These are phyloP conservation scores for Rhizoctonia solani DNA, from an alignment of 1,284 basidiomycete species.

Conservation along the genomic window DNA sequence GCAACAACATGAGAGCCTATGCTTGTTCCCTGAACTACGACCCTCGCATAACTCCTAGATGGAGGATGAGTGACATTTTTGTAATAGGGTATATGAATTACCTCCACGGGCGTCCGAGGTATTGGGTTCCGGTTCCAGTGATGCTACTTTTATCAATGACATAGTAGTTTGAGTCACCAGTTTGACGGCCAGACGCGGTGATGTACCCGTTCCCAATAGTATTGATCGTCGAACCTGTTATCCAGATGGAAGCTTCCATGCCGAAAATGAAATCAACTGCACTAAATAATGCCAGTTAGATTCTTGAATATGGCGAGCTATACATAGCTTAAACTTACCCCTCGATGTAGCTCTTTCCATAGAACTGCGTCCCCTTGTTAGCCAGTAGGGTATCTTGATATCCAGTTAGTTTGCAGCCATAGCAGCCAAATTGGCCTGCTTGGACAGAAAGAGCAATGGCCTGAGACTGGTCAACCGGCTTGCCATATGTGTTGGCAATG, in stretches of 20 bases:
- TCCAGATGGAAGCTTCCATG: constrained; percentile 29
- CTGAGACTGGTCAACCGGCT: constrained; percentile 36
- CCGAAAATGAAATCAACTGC: constrained; percentile 23
- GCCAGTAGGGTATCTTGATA: constrained; percentile 41
- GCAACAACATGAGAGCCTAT: constrained; percentile 35
- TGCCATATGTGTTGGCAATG: constrained; percentile 40
- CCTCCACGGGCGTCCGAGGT: constrained; percentile 36
- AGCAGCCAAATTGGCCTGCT: constrained; percentile 37
- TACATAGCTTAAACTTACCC: constrained; percentile 28
- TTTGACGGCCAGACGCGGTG: constrained; percentile 38
- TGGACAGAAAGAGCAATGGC: constrained; percentile 40
- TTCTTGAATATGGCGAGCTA: background rate
- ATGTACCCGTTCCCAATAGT: constrained; percentile 39
- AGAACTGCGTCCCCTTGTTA: constrained; percentile 39
- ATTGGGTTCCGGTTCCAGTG: constrained; percentile 17
- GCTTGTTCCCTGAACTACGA: background rate
- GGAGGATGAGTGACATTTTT: constrained; percentile 9
- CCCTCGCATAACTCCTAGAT: too few relatives aligned
- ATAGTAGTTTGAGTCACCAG: constrained; percentile 39
- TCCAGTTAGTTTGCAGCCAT: constrained; percentile 39
- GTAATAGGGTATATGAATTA: constrained; percentile 21
- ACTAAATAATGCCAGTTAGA: background rate
- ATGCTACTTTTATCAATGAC: constrained; percentile 35
- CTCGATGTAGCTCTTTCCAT: constrained; percentile 37
- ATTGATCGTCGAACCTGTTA: constrained; percentile 34